Conservation (phyloP, 129 eudicot species). For the Centaurea solstitialis region DNA sequence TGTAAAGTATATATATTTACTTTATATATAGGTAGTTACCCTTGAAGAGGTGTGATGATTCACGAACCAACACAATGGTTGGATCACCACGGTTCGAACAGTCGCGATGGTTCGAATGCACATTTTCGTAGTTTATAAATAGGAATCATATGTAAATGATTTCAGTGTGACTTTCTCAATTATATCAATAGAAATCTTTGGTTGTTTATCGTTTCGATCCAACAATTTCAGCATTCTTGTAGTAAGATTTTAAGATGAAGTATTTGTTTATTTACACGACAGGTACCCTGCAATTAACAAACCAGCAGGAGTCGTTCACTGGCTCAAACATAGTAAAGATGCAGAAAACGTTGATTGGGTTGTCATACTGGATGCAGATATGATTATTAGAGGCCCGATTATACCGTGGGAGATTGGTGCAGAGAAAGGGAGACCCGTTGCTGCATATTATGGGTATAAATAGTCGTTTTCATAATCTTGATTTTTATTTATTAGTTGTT, state of each 20-base stretch:
- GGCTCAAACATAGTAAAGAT: slow-evolving; percentile 89
- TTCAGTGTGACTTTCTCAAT: no score
- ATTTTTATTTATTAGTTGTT: background rate
- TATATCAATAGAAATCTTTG: no score
- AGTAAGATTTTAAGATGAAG: background rate
- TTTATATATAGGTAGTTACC: no score
- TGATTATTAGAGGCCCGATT: slow-evolving; percentile 93
- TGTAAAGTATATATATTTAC: no score
- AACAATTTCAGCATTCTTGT: background rate
- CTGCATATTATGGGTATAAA: slow-evolving; percentile 89
- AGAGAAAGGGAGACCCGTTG: slow-evolving; percentile 92
- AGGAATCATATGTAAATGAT: no score
- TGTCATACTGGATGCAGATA: slow-evolving; percentile 92
- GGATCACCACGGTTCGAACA: no score
- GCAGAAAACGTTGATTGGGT: slow-evolving; percentile 97
- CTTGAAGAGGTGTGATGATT: no score
- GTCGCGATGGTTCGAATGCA: no score
- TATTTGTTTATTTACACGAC: background rate
- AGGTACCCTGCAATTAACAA: slow-evolving; percentile 99
- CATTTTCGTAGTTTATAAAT: no score
- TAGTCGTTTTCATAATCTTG: slow-evolving; percentile 3
- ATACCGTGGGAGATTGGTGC: slow-evolving; percentile 97
- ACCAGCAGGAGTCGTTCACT: slow-evolving; percentile 92
- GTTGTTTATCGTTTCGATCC: no score
- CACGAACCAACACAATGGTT: no score